phyloP scores from a whole-genome alignment of 176 grass and related monocot genomes.

The Aegilops tauschii region DNA sequence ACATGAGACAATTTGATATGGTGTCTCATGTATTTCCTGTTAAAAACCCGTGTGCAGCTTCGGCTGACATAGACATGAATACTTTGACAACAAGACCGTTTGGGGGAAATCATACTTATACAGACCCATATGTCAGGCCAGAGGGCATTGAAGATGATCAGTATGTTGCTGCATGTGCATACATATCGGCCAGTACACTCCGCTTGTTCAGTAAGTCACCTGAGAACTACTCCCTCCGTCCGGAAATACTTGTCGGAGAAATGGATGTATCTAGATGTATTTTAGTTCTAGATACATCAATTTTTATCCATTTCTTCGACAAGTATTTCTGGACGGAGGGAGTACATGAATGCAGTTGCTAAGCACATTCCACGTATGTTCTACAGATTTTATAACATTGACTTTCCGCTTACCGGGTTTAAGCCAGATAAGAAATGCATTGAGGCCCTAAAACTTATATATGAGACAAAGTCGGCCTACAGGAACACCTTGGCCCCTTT shows the following conservation, averaged over 20 bases:
- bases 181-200: constrained; percentile 8
- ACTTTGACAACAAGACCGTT: background rate
- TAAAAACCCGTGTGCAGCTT: background rate
- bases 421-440: constrained; percentile 1
- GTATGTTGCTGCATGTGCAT: constrained; percentile 13
- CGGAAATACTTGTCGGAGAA: too few species aligned
- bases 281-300: too few species aligned
- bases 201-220: background rate
- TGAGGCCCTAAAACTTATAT: background rate
- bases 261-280: too few species aligned
- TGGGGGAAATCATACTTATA: too few species aligned
- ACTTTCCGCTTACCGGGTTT: constrained; percentile 10
- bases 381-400: background rate
- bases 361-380: background rate
- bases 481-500: constrained; percentile 8
- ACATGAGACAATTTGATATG: background rate
- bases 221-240: background rate
- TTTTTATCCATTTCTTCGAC: too few species aligned
- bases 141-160: background rate
- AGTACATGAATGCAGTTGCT: background rate
- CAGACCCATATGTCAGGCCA: background rate
- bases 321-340: too few species aligned
- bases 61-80: background rate
- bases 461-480: background rate
- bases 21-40: constrained; percentile 1